Base-by-base conservation (phyloP, 345 rosid species). In the Cardamine resedifolia region DNA sequence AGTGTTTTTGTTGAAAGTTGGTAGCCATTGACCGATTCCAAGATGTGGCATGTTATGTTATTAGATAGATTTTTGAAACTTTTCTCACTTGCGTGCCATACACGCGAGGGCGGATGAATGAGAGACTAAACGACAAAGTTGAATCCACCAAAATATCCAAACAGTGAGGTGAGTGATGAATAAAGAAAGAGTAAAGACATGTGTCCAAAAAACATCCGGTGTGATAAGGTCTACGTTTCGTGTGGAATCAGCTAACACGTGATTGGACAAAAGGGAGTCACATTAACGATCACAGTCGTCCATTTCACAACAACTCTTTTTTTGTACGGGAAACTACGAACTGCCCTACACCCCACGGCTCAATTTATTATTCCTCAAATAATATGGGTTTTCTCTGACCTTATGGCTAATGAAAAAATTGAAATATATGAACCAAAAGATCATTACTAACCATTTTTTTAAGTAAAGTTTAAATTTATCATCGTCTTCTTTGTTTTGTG, bases 151-250 rank as follows among this genome's bases (percentile, higher is more conserved):
- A 73, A 61, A 79, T 45, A 77, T 75, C 65, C n/a, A 12, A 58
- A 77, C 72, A 78, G 79, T 43, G 3, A 65, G 10, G 60, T 60
- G 79, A 38, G 66, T 64, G 82, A 81, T 66, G 64, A 45, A 43
- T 12, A 59, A 59, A 33, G 50, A 56, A 69, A 56, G 64, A 31
- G 16, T 41, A 63, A 3, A 0, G 39, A 76, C 76, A 77, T 80
- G 76, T 71, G 80, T 73, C 30, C 14, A 56, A 19, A 3, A 58
- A 16, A n/a, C 64, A 47, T 73, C 66, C 41, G 15, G 70, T 73
- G 70, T 23, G 68, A 70, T 75, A 60, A 44, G 70, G 62, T 72
- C 44, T 51, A 72, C 58, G 38, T 80, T 76, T 34, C 81, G 84
- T 83, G 67, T 66, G 68, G 76, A 59, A 71, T 74, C 76, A 73